Conservation (phyloP, 1,284 basidiomycete genomes). For the Melampsora abietis-canadensis region DNA sequence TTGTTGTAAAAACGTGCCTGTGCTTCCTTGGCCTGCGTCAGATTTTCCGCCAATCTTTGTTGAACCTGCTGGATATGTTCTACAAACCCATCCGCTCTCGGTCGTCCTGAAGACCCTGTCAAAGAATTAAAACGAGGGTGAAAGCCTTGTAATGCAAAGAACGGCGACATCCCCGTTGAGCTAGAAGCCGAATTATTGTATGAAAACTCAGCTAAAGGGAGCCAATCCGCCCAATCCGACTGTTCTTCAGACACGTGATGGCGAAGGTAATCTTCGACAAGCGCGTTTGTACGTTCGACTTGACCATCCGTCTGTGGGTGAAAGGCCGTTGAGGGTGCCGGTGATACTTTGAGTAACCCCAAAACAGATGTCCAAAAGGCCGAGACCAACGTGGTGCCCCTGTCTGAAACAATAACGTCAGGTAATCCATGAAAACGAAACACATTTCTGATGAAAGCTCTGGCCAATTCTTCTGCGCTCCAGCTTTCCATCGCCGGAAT, state of each 20-base stretch:
- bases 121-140: constrained; percentile 49
- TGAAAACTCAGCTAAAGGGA: too few relatives aligned
- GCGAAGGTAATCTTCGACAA: constrained; percentile 44
- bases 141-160: not conserved
- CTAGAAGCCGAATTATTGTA: too few relatives aligned
- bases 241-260: constrained; percentile 44
- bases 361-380: constrained; percentile 6
- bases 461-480: not conserved
- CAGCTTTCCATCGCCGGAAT: not conserved
- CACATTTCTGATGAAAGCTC: not conserved
- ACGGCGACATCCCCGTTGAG: too few relatives aligned
- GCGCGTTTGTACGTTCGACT: constrained; percentile 11
- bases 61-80: not conserved
- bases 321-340: constrained; percentile 17
- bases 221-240: constrained; percentile 48
- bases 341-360: not conserved
- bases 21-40: not conserved
- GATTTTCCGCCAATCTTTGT: not conserved
- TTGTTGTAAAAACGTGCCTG: not conserved
- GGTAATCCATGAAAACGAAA: constrained; percentile 10
- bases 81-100: constrained; percentile 2
- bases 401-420: not conserved
- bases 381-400: constrained; percentile 11
- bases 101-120: constrained; percentile 8
- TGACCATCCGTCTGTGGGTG: too few relatives aligned